These are phyloP conservation scores for Ophiostoma sp. DNA, from an alignment of 2,329 filamentous ascomycete species.

Conservation along the genomic window DNA sequence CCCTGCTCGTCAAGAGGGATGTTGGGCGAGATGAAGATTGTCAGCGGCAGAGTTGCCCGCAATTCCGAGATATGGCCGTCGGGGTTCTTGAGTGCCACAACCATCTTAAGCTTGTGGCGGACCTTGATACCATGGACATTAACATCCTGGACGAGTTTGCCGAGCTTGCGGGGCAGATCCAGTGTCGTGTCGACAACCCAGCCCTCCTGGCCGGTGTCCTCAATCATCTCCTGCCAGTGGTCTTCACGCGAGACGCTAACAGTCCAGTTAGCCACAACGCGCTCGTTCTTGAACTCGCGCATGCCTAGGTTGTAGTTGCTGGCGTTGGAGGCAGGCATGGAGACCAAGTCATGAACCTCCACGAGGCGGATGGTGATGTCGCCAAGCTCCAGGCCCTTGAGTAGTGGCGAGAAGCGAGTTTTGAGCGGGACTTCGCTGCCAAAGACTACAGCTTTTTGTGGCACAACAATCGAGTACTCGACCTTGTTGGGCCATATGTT, in stretches of 20 bases:
- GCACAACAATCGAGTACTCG: conserved; percentile 88
- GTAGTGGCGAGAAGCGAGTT: conserved; percentile 78
- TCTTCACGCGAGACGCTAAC: conserved; percentile 51
- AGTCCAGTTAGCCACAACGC: conserved; percentile 57
- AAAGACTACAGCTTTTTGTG: conserved; percentile 90
- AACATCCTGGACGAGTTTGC: conserved; percentile 81
- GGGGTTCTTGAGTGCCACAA: conserved; percentile 85
- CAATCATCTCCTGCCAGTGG: conserved; percentile 64
- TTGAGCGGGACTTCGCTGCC: conserved; percentile 80
- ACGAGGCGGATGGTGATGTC: conserved; percentile 73
- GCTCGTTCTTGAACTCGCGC: conserved; percentile 57
- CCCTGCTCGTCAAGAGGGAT: conserved; percentile 84
- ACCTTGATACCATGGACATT: conserved; percentile 87
- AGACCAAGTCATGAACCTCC: conserved; percentile 61
- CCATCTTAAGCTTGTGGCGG: conserved; percentile 85
- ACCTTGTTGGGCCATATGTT: conserved; percentile 98
- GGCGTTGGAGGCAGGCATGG: conserved; percentile 43
- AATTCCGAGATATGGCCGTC: conserved; percentile 94
- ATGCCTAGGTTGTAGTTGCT: conserved; percentile 42
- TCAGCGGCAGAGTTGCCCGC: conserved; percentile 81
- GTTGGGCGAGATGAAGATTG: conserved; percentile 93
- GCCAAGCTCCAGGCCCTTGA: conserved; percentile 85
- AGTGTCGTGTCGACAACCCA: conserved; percentile 56
- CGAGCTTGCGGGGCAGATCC: conserved; percentile 74
- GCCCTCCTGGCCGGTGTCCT: conserved; percentile 61